phyloP scores from a whole-genome alignment of 75 land plant genomes.

The Azolla pinnata region DNA sequence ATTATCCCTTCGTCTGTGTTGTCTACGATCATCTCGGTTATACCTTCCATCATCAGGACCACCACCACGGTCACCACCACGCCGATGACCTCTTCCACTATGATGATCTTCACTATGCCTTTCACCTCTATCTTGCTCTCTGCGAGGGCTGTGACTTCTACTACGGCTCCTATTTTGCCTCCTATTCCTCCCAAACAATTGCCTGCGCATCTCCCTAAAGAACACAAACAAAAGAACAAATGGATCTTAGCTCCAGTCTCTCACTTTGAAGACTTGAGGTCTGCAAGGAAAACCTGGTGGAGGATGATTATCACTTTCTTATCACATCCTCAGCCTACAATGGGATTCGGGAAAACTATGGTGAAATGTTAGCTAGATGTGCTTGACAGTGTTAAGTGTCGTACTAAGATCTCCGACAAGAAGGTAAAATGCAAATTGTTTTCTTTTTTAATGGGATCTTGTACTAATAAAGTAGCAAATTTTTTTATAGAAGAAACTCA shows the following conservation, averaged over 20 bases:
- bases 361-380: too few species aligned
- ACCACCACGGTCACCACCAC: slow-evolving; percentile 8
- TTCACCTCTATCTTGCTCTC: slow-evolving; percentile 24
- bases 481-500: too few species aligned
- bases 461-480: too few species aligned
- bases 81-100: slow-evolving; percentile 9
- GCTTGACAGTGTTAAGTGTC: too few species aligned
- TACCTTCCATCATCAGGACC: slow-evolving; percentile 27
- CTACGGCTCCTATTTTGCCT: slow-evolving; percentile 37
- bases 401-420: too few species aligned
- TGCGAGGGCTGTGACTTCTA: slow-evolving; percentile 28
- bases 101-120: slow-evolving; percentile 19
- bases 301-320: too few species aligned
- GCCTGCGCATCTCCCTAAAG: slow-evolving; percentile 56
- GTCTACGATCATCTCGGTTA: slow-evolving; percentile 29
- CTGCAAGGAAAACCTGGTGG: too few species aligned
- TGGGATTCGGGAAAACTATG: too few species aligned
- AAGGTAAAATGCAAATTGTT: too few species aligned
- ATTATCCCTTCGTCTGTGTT: slow-evolving; percentile 21
- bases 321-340: too few species aligned
- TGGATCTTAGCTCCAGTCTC: background rate
- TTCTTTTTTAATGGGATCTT: too few species aligned
- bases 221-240: background rate
- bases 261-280: too few species aligned
- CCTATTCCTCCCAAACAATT: slow-evolving; percentile 50